Evolutionary conservation across 495 filamentous ascomycete genomes (phyloP).

Genomic region (Polyplosphaeria fusca): DNA sequence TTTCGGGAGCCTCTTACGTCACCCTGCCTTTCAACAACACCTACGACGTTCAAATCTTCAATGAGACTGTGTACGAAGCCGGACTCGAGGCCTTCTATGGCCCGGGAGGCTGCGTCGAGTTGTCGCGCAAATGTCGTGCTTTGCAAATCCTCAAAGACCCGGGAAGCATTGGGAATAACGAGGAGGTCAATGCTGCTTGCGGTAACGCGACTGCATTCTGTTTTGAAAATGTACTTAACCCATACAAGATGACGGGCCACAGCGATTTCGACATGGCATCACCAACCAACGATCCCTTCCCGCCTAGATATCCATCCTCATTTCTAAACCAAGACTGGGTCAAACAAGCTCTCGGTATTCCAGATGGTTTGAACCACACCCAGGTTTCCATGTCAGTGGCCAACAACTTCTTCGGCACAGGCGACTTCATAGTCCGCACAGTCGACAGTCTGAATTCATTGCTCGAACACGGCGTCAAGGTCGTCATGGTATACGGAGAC

Average conservation of each 20-base stretch:
- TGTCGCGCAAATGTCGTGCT: constrained; percentile 25
- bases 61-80: background rate
- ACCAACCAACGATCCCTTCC: background rate
- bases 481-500: constrained; percentile 1
- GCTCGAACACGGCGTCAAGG: background rate
- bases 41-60: constrained; percentile 36
- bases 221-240: background rate
- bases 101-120: background rate
- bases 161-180: background rate
- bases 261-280: constrained; percentile 1
- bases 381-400: background rate
- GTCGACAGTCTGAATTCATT: background rate
- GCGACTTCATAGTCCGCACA: constrained; percentile 3
- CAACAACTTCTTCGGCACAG: background rate
- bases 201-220: background rate
- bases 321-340: constrained; percentile 9
- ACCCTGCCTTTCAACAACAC: constrained; percentile 8
- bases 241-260: background rate
- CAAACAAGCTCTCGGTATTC: background rate
- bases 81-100: background rate
- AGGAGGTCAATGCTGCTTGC: background rate
- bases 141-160: background rate
- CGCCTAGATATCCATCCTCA: background rate
- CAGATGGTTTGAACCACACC: constrained; percentile 2
- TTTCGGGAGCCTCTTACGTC: background rate